Evolutionary conservation across 768 basidiomycete species (phyloP).

Genomic region (Lactarius deliciosus): DNA sequence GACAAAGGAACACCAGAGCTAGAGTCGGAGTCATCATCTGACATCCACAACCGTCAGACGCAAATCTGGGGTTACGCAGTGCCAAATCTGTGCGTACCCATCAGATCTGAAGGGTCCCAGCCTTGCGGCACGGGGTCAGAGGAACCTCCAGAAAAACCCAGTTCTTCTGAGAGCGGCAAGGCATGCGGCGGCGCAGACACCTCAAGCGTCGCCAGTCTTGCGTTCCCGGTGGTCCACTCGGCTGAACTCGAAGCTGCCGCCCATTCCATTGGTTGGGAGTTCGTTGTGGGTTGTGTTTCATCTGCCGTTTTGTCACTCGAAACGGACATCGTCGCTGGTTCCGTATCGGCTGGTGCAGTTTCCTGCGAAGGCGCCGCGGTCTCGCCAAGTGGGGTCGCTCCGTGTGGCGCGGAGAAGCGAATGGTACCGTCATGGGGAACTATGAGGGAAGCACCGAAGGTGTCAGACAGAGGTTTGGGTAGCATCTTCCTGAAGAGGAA

Average conservation of each 20-base stretch:
- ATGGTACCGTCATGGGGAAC: background rate
- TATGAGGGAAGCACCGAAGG: background rate
- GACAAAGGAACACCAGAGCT: slow-evolving; percentile 1
- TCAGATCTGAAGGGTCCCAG: background rate
- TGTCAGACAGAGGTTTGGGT: background rate
- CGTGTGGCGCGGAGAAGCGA: background rate
- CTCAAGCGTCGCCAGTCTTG: background rate
- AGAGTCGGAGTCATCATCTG: background rate
- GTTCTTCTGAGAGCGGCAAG: background rate
- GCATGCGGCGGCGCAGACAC: background rate
- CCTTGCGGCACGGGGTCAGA: background rate
- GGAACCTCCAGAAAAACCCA: background rate
- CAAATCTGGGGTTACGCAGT: background rate
- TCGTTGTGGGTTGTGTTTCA: background rate
- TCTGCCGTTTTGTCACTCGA: too few species aligned
- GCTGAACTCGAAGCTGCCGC: background rate
- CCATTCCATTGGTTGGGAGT: background rate
- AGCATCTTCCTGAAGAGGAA: background rate
- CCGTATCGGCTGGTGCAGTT: background rate
- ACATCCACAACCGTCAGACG: too few species aligned
- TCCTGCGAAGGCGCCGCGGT: background rate
- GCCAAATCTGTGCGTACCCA: background rate
- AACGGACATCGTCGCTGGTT: background rate
- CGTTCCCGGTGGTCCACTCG: background rate
- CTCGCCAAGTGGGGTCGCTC: background rate